Evolutionary conservation across 306 rosid species (phyloP), one percentile per base, ranked within the genome.

Genomic region (Inga oerstediana): DNA sequence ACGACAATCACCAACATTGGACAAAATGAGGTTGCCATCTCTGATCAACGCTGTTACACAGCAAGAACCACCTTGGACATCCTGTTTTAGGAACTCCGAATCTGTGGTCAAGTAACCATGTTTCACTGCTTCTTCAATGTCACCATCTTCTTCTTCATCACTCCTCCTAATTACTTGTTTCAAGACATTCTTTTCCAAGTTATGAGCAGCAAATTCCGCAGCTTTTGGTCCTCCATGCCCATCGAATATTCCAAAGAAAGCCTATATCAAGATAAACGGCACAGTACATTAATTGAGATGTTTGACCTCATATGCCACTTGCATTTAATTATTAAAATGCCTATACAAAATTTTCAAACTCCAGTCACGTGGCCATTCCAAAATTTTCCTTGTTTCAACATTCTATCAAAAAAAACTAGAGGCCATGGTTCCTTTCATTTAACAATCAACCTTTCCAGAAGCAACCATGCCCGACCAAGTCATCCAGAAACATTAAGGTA

Each of bases 151-250:
- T 35, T 72, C 76, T 14, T 71, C 77, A 1, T 45, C 35, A 4
- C 37, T 44, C 19, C 79, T 86, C 59, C 86, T 88, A 64, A 17
- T 73, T 15, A 89, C 74, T 85, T 87, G 87, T 32, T 84, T 86
- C 49, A 88, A 11, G 49, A 88, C 74, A 82, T 88, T 90, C 85
- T 84, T 90, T 68, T 81, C 87, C 75, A 91, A 85, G 84, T 89
- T 85, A 52, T 84, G 84, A 17, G 93, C 88, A 12, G 93, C 91
- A 78, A 86, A 91, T 77, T 89, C 89, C 0, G 95, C 93, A 52
- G 95, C 93, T 80, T 89, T 91, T 13, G 83, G 75, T 70, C 95
- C 95, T 49, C 95, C 95, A 84, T 91, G 95, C 41, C 95, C 95
- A 79, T 89, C 95, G 64, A 81, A 91, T 52, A 91, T 74, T 59